Base-by-base conservation (phyloP, 2,329 filamentous ascomycete genomes). In the Ceratocystis lukuohia region DNA sequence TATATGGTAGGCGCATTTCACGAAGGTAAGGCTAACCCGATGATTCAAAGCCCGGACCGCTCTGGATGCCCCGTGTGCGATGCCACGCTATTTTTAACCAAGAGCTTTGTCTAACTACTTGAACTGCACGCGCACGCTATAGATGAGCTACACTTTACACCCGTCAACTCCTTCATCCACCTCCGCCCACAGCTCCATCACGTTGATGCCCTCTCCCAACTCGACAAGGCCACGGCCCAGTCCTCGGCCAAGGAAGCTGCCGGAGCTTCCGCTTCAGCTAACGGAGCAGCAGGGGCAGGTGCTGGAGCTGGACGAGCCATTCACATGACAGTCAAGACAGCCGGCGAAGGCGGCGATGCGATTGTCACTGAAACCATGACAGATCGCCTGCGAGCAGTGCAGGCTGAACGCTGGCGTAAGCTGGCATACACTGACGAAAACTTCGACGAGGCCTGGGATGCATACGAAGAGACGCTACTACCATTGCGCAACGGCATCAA, bases 1-100 rank as follows among this genome's bases (percentile, higher is more conserved):
- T 96, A 96, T 77, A 95, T 96, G 86, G 82, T 96, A 62, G 94
- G 91, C 33, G 88, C 91, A n/a, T 96, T 97, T 74, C 84, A 88
- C 73, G 87, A 87, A 64, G 84, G 90, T 93, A 76, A 71, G 85
- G 37, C 37, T 41, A 15, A 15, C 3, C 12, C 37, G 10, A 41
- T 15, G 10, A 41, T 15, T 41, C 10, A 41, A 41, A 41, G 1
- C 37, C 37, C 37, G 1, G 37, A 12, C 37, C 12, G 37, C 12
- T 4, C 37, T 41, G 37, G 2, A 37, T 37, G 10, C 10, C 37
- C 37, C 37, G 3, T 41, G 37, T 41, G 37, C 10, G 37, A 15
- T 41, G 33, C 15, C 53, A 3, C 33, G 46, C n/a, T n/a, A 48
- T 59, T 59, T 17, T 15, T 25, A 41, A 41, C 53, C 15, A 28